Evolutionary conservation across 441 rosid species (phyloP).

Genomic region (Eutrema salsugineum): DNA sequence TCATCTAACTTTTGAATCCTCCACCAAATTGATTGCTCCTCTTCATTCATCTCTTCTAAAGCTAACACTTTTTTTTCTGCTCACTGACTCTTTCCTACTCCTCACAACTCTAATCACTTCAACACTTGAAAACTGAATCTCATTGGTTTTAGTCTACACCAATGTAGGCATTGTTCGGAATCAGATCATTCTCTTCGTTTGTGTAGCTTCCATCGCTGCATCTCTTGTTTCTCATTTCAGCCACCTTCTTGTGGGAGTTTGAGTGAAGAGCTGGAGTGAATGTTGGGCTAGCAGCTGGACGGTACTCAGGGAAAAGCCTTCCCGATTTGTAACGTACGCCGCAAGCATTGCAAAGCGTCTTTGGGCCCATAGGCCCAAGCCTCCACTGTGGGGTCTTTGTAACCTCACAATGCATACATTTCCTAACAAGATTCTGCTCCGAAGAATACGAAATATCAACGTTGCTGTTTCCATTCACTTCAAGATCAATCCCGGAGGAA

Average conservation of each 20-base stretch:
- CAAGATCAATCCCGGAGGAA: conserved; percentile 22
- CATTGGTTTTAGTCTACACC: conserved; percentile 43
- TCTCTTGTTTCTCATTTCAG: conserved; percentile 82
- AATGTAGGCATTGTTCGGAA: conserved; percentile 48
- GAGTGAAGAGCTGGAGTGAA: conserved; percentile 84
- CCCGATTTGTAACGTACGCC: conserved; percentile 97
- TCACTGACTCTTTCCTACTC: conserved; percentile 35
- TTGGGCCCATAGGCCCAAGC: conserved; percentile 97
- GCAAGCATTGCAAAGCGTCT: conserved; percentile 95
- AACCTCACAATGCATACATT: conserved; percentile 92
- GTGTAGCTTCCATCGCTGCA: conserved; percentile 14
- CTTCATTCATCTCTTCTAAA: conserved; percentile 27
- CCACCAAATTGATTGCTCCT: conserved; percentile 14
- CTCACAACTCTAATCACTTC: conserved; percentile 24
- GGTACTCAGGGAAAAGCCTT: conserved; percentile 91
- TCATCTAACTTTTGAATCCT: conserved; percentile 15
- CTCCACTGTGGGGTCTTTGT: conserved; percentile 99
- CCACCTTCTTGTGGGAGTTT: conserved; percentile 90
- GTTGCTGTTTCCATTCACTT: conserved; percentile 25
- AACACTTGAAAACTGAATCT: conserved; percentile 4
- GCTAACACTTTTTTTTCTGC: conserved; percentile 17
- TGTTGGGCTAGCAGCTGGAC: conserved; percentile 96
- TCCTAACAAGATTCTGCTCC: conserved; percentile 50
- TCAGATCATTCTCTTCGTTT: conserved; percentile 30
- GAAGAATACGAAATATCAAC: conserved; percentile 22